Evolutionary conservation across 164 flowering plant species (phyloP).

Genomic region (Hamamelis virginiana): DNA sequence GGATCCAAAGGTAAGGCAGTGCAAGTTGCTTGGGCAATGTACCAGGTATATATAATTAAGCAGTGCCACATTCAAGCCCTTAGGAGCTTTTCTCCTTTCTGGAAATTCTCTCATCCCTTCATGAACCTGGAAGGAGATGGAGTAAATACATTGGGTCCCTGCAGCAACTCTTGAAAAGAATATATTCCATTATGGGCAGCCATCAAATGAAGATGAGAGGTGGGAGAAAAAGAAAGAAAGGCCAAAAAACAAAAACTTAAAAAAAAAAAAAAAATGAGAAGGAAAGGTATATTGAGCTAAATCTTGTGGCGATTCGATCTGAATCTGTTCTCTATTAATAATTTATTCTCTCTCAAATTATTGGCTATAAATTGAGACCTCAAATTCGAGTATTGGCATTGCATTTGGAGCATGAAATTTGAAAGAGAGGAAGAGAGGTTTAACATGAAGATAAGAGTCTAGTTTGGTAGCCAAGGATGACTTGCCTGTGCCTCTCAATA

Average conservation of each 20-base stretch:
- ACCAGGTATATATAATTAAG: no score
- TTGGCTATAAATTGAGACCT: no score
- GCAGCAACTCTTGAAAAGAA: not conserved
- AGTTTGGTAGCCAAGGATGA: conserved; percentile 67
- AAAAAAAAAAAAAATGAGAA: no score
- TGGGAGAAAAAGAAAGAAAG: no score
- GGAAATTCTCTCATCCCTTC: not conserved
- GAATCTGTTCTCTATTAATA: no score
- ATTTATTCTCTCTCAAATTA: no score
- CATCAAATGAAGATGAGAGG: no score
- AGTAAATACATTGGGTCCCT: not conserved
- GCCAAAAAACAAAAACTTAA: no score
- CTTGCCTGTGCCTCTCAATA: conserved; percentile 35
- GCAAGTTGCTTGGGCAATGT: not conserved
- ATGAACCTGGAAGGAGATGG: not conserved
- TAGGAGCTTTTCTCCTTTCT: not conserved
- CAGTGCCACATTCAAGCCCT: not conserved
- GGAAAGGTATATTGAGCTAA: no score
- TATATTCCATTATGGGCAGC: not conserved
- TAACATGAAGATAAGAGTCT: conserved; percentile 49
- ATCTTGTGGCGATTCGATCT: no score
- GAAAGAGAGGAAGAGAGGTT: conserved; percentile 35
- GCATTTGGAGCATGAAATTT: no score
- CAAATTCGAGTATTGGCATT: no score
- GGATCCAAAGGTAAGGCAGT: not conserved